phyloP scores from a whole-genome alignment of 495 filamentous ascomycete genomes.

The Penicillium nucicola region DNA sequence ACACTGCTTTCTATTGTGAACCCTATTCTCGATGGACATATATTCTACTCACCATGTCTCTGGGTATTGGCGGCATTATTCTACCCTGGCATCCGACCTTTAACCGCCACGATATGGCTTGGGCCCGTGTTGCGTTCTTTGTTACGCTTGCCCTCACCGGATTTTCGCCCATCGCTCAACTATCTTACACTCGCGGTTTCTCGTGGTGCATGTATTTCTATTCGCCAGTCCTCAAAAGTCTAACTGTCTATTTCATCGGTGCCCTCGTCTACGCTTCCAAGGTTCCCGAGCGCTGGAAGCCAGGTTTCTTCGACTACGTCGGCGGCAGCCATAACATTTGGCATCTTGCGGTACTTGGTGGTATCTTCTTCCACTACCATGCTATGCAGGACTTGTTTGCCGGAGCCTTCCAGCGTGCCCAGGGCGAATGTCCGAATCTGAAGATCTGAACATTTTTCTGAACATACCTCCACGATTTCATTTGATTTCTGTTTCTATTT shows the following conservation, averaged over 20 bases:
- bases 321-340: slow-evolving; percentile 96
- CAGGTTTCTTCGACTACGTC: slow-evolving; percentile 89
- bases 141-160: slow-evolving; percentile 85
- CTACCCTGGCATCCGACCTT: slow-evolving; percentile 96
- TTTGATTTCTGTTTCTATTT: slow-evolving; percentile 1
- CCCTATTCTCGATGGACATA: slow-evolving; percentile 83
- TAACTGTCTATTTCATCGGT: slow-evolving; percentile 80
- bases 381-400: slow-evolving; percentile 96
- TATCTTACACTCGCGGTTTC: slow-evolving; percentile 71
- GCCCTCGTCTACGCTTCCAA: slow-evolving; percentile 90
- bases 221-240: slow-evolving; percentile 78
- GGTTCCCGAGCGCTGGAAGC: slow-evolving; percentile 88
- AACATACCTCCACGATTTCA: not conserved
- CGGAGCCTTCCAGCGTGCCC: slow-evolving; percentile 71
- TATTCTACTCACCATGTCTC: slow-evolving; percentile 72
- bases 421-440: slow-evolving; percentile 50
- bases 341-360: slow-evolving; percentile 92
- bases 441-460: slow-evolving; percentile 10
- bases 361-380: slow-evolving; percentile 94
- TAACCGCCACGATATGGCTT: slow-evolving; percentile 88
- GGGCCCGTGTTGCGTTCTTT: slow-evolving; percentile 90
- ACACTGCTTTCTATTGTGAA: slow-evolving; percentile 98
- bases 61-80: slow-evolving; percentile 86
- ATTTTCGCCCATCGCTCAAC: slow-evolving; percentile 82
- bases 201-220: slow-evolving; percentile 82